Base-by-base conservation (phyloP, 176 grass and related monocot species). In the Ananas comosus region DNA sequence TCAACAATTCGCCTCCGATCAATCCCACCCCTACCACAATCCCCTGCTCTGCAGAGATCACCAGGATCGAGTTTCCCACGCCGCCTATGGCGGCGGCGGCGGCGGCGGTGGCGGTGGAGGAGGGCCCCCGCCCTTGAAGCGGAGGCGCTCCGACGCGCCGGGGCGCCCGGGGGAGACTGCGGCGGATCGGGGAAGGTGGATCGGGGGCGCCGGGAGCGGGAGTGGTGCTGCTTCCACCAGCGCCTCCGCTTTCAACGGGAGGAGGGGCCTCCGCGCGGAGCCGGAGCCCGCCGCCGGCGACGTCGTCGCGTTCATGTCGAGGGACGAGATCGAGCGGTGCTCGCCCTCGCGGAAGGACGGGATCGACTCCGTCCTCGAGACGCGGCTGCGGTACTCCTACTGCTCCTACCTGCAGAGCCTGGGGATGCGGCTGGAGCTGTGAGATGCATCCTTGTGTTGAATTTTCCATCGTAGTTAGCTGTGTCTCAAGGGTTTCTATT, bases 281-380 rank as follows among this genome's bases (percentile, higher is more conserved):
- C 74, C 63, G 12, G 12, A 48, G 9, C 57, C 10, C 7, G 11
- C 47, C 18, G 18, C 71, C 42, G 22, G 28, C 5, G 12, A 77
- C 63, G 19, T 24, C 14, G 64, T 71, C 12, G 64, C 75, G n/a
- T 70, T 91, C 28, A 49, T 91, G 9, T 83, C 83, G n/a, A 75
- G 80, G 54, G 77, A 75, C 53, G 88, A 86, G 80, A 83, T 91
- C 63, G 88, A 91, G 80, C 74, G 80, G 64, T 72, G 77, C 33
- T 91, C 88, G 53, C 88, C 88, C 1, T 91, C 88, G 8, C 71
- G 83, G 14, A 83, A 72, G 74, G 83, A 91, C 29, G 88, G 88
- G 23, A 91, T 91, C 29, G 80, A 86, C 76, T 72, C 83, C 9
- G 72, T 65, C n/a, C 71, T 69, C 6, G 88, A 91, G 70, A 76